A percentile compares a stretch with the other conserved stretches of the same genome.
These are phyloP conservation scores for Artemisia tridentata DNA, from an alignment of 129 eudicot genomes.

Conservation along the genomic window DNA sequence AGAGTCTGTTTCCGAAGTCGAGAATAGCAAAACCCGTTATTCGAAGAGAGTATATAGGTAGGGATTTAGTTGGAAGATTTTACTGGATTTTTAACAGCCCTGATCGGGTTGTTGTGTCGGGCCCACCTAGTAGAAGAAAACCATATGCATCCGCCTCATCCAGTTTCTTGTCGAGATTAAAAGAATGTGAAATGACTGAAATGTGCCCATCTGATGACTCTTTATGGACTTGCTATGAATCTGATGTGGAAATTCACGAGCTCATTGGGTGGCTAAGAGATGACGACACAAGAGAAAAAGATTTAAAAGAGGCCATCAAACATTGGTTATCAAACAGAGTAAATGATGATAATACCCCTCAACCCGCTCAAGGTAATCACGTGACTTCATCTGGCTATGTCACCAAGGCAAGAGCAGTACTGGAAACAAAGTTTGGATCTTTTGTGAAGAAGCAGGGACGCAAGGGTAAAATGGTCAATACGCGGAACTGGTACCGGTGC, in stretches of 20 bases:
- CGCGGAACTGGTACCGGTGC: conserved; percentile 50
- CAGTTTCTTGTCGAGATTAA: conserved; percentile 20
- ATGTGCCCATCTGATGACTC: conserved; percentile 42
- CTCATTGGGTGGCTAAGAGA: conserved; percentile 69
- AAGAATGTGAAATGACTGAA: conserved; percentile 29
- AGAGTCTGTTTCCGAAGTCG: conserved; percentile 31
- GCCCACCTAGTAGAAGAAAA: conserved; percentile 29
- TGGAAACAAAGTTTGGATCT: conserved; percentile 61
- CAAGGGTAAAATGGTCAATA: conserved; percentile 30
- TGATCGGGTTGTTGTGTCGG: conserved; percentile 44
- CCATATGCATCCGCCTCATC: conserved; percentile 13
- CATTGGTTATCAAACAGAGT: conserved; percentile 50
- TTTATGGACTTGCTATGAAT: conserved; percentile 67
- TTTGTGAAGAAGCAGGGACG: conserved; percentile 25
- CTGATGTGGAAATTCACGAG: conserved; percentile 60
- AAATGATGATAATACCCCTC: conserved; percentile 24
- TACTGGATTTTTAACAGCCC: conserved; percentile 66
- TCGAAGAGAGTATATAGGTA: conserved; percentile 75
- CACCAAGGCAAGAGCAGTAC: conserved; percentile 51
- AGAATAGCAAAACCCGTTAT: conserved; percentile 56
- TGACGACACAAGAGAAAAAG: conserved; percentile 61
- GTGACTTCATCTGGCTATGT: conserved; percentile 31
- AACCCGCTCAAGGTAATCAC: conserved; percentile 27
- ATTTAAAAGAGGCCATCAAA: conserved; percentile 62
- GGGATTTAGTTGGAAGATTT: conserved; percentile 70